phyloP scores from a whole-genome alignment of 2,329 filamentous ascomycete species.

The Microcera coccophila region DNA sequence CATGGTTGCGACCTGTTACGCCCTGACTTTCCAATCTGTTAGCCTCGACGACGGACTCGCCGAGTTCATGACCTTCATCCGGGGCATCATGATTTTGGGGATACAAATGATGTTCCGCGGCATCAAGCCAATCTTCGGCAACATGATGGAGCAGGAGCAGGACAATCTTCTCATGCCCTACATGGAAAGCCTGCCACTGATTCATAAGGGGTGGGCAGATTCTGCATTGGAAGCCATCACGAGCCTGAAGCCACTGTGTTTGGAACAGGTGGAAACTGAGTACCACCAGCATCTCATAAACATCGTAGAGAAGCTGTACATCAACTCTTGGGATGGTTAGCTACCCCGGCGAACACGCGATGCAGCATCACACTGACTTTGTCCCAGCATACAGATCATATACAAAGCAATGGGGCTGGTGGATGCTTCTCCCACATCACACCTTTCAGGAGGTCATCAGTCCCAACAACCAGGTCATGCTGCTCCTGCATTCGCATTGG shows the following conservation, averaged over 20 bases:
- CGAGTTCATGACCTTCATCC: conserved; percentile 60
- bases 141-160: conserved; percentile 41
- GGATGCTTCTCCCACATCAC: conserved; percentile 54
- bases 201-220: conserved; percentile 44
- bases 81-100: conserved; percentile 53
- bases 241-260: conserved; percentile 42
- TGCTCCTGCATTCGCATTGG: conserved; percentile 53
- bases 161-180: conserved; percentile 41
- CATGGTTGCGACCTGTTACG: conserved; percentile 56
- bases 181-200: conserved; percentile 44
- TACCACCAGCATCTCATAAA: conserved; percentile 44
- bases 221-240: conserved; percentile 43
- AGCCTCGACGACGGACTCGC: conserved; percentile 54
- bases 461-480: conserved; percentile 41
- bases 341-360: too few species aligned
- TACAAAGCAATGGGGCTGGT: conserved; percentile 51
- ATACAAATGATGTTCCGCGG: conserved; percentile 51
- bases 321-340: conserved; percentile 51
- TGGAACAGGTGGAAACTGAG: conserved; percentile 40
- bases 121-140: conserved; percentile 48
- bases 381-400: conserved; percentile 47
- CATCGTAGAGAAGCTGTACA: conserved; percentile 50
- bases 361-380: conserved; percentile 3
- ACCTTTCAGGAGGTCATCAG: conserved; percentile 50
- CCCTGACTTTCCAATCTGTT: conserved; percentile 56